Conservation (phyloP, 768 basidiomycete species). For the Cyathus striatus region DNA sequence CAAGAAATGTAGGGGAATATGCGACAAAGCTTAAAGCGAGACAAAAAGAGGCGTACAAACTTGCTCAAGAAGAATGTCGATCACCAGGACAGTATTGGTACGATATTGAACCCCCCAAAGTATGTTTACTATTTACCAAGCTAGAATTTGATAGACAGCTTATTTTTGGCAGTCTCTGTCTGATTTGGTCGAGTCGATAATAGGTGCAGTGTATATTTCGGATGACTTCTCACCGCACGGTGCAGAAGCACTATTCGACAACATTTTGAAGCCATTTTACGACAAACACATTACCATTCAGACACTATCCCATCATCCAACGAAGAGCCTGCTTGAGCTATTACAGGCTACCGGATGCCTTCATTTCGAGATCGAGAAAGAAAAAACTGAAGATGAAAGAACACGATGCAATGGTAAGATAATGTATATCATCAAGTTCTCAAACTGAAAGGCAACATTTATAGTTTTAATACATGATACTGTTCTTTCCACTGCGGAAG, state of each 20-base stretch:
- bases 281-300: constrained; percentile 69
- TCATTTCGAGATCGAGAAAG: constrained; percentile 55
- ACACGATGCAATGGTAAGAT: constrained; percentile 51
- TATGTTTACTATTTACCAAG: constrained; percentile 15
- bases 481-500: constrained; percentile 54
- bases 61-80: constrained; percentile 43
- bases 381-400: constrained; percentile 25
- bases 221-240: constrained; percentile 64
- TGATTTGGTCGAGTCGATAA: constrained; percentile 74
- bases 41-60: constrained; percentile 40
- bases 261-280: constrained; percentile 71
- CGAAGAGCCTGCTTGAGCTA: constrained; percentile 67
- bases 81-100: constrained; percentile 73
- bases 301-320: constrained; percentile 74
- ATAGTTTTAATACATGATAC: constrained; percentile 67
- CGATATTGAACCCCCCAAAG: constrained; percentile 75
- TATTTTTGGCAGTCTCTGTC: constrained; percentile 52
- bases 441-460: neutral
- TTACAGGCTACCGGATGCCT: constrained; percentile 71
- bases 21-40: constrained; percentile 37
- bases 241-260: constrained; percentile 60
- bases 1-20: constrained; percentile 49
- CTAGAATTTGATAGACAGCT: constrained; percentile 1
- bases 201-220: constrained; percentile 77
- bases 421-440: constrained; percentile 1